A percentile compares a stretch with the other conserved stretches of the same genome.
Conservation (phyloP, 257 asterid genomes). For the Gentiana dahurica region DNA sequence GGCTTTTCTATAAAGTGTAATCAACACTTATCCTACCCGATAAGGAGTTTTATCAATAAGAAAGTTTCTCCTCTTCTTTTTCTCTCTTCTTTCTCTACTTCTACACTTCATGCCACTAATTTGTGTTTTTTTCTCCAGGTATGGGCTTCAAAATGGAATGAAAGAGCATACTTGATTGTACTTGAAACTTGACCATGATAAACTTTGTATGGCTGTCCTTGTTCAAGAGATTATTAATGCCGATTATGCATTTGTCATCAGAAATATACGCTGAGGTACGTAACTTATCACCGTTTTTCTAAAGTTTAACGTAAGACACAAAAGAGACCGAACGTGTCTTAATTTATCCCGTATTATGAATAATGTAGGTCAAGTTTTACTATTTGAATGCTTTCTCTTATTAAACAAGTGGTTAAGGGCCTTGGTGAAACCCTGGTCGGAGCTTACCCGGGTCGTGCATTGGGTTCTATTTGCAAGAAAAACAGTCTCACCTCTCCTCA, state of each 20-base stretch:
- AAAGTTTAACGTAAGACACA: no score
- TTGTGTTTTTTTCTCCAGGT: constrained; percentile 35
- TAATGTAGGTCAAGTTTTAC: not conserved
- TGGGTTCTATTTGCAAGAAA: constrained; percentile 36
- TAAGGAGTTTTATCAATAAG: no score
- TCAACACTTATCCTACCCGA: no score
- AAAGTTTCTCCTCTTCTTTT: no score
- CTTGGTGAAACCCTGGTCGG: constrained; percentile 32
- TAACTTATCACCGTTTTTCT: no score
- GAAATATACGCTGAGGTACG: constrained; percentile 94
- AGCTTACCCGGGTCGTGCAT: constrained; percentile 99
- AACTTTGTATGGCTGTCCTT: constrained; percentile 52
- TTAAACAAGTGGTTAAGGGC: constrained; percentile 79
- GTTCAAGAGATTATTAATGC: constrained; percentile 58
- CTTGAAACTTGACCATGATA: constrained; percentile 81
- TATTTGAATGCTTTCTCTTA: no score
- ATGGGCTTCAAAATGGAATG: constrained; percentile 99
- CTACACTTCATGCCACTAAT: not conserved
- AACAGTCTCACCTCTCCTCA: constrained; percentile 56
- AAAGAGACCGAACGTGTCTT: no score
- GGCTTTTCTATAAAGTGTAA: no score
- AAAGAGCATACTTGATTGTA: constrained; percentile 92
- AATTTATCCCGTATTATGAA: no score
- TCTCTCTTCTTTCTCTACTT: no score
- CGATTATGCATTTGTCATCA: constrained; percentile 95